Base-by-base conservation (phyloP, 2,329 filamentous ascomycete species). In the Colletotrichum neosansevieriae region DNA sequence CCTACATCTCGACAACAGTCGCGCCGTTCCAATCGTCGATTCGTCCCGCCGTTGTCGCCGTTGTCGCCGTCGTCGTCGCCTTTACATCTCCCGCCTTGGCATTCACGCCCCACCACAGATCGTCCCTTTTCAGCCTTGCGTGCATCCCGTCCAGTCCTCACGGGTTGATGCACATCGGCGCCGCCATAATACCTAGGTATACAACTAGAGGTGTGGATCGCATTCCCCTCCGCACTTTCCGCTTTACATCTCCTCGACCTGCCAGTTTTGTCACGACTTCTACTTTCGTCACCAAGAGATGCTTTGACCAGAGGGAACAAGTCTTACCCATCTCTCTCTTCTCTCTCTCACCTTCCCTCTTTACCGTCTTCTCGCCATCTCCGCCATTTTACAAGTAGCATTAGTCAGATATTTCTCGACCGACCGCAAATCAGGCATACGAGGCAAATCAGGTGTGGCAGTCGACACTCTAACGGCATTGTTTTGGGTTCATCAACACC, bases 111-210 rank as follows among this genome's bases (percentile, higher is more conserved):
- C 66, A 66, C 66, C 42, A 36, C 42, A 40, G 66, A 69, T 66
- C 66, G 61, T 60, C 54, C 32, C 58, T 42, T 54, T 66, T 65
- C 66, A 66, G 66, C 66, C 66, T 69, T 60, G 66, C 42, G 49
- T 19, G 61, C 49, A 29, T 38, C 29, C 34, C 51, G 45, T 51
- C 42, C 47, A 53, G 7, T 44, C 19, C 47, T 38, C 15, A 17
- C 36, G 21, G 36, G 56, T 66, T 65, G 54, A 69, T 69, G 66
- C 56, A 54, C 61, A 36, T 32, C 49, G 15, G 13, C 29, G 24
- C 49, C 29, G 49, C 40, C 49, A 62, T 40, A 34, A 61, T 56
- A n/a, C n/a, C n/a, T n/a, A n/a, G n/a, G n/a, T n/a, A 69, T 60
- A 50, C 40, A 36, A 49, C 66, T 32, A 69, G 49, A 65, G 66